Evolutionary conservation across 805 yeast genomes (phyloP), one percentile per base, ranked within the genome.

Genomic region (Candida anglica): DNA sequence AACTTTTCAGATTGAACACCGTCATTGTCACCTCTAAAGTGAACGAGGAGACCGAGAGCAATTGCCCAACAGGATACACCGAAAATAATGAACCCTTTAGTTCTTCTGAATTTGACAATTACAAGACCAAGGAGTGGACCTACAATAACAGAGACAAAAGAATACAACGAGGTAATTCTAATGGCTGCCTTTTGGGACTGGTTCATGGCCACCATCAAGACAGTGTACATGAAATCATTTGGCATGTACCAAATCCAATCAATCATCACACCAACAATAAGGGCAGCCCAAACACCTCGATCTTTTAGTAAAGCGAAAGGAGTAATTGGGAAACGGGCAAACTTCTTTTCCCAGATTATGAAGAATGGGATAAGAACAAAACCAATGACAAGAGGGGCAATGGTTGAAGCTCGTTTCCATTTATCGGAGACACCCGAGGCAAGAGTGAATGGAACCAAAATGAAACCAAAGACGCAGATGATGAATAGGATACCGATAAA

Each of bases 241-340:
- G 81, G 86, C 81, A 81, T 74, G 54, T 77, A 72, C 72, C 74
- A 81, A 34, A 79, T 63, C 49, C 79, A 71, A 58, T 80, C 73
- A 39, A 80, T 64, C 41, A 81, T 57, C 37, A 80, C 56, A 3
- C 76, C 81, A 41, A 81, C 69, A 19, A 66, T 48, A 38, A 81
- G 48, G n/a, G 89, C 83, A 10, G 86, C 63, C 82, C 86, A 80
- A 20, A 83, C 79, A 41, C 83, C 85, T 44, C 87, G 73, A 54
- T 84, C 85, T 38, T 65, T 75, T 48, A 84, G 52, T 41, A 81
- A 63, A 10, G 63, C 55, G 43, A 64, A 62, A 14, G 93, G 91
- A 14, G 76, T 56, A 27, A 85, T 52, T n/a, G 94, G 93, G 47
- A 71, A 66, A 32, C 53, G 60, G 14, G 88, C 77, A 40, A 61